Conservation (phyloP, 495 filamentous ascomycete species). For the Aspergillus cristatus region DNA sequence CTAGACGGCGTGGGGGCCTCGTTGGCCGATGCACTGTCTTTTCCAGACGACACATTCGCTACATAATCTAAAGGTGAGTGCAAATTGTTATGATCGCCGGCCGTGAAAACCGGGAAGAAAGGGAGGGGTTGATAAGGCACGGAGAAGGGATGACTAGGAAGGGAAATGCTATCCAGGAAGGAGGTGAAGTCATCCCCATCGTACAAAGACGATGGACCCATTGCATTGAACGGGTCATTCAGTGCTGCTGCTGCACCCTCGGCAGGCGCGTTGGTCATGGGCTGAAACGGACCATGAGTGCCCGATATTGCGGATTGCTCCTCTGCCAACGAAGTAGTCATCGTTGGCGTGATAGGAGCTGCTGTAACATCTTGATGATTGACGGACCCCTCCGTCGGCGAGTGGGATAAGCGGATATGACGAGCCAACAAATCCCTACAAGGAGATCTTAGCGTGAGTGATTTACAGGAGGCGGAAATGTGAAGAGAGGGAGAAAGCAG, state of each 20-base stretch:
- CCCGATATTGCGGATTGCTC: slow-evolving; percentile 1
- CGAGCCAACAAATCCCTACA: slow-evolving; percentile 27
- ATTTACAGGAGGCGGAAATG: no score
- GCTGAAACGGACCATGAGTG: slow-evolving; percentile 6
- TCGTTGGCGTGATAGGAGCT: no score
- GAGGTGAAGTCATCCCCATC: slow-evolving; percentile 33
- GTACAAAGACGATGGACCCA: slow-evolving; percentile 12
- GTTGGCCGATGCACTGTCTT: slow-evolving; percentile 8
- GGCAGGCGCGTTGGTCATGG: slow-evolving; percentile 6
- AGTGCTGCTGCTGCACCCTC: slow-evolving; percentile 12
- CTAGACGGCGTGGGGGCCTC: slow-evolving; percentile 20
- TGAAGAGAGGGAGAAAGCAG: background rate
- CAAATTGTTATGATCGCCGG: slow-evolving; percentile 20
- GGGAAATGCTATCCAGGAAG: slow-evolving; percentile 31
- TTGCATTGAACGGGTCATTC: slow-evolving; percentile 18
- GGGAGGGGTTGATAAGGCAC: slow-evolving; percentile 32
- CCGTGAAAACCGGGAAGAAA: slow-evolving; percentile 24
- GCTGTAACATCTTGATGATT: no score
- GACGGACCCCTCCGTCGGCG: slow-evolving; percentile 4
- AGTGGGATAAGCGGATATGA: slow-evolving; percentile 29
- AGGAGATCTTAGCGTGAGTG: background rate
- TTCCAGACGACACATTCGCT: slow-evolving; percentile 5
- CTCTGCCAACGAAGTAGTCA: background rate
- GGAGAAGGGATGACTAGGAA: slow-evolving; percentile 32
- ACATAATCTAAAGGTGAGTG: background rate